Evolutionary conservation across 306 rosid species (phyloP), one percentile per base, ranked within the genome.

Genomic region (Canavalia gladiata): DNA sequence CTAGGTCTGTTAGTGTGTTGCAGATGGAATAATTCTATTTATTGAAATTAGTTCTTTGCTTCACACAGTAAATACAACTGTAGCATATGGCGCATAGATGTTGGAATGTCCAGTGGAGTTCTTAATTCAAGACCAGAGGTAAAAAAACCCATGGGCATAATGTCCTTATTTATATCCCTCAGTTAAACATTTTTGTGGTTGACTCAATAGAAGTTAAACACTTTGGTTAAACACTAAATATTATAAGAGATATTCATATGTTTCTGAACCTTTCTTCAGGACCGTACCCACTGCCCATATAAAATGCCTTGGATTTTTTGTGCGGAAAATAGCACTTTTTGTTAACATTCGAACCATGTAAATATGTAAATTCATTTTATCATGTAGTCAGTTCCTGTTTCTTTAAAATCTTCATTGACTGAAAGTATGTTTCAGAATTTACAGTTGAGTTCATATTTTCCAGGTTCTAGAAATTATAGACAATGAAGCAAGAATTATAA

Each of bases 41-140:
- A 52, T 46, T 64, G 52, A 70, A 71, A 78, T 74, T 12, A 51
- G 25, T 29, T 82, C 18, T 80, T 76, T 85, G 62, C 60, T 79
- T 72, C 43, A 39, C 75, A 78, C 94, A 95, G 99, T 86, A 86
- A 93, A 88, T 95, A 91, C 87, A 79, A 95, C 78, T 87, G 98
- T 81, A 92, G 95, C 90, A 89, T 95, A 84, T 95, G 99, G 99
- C 88, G 99, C n/a, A 66, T 95, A 34, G 99, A 95, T 50, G 97
- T 95, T 50, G 99, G 99, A 79, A 95, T 95, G 99, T 95, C 99
- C n/a, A 81, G 96, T 18, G 98, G 99, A 73, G 98, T 95, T 65
- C 98, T 91, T 65, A 87, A 93, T 82, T 95, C 99, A 37, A 90
- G 86, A 84, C 97, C 99, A 51, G 98, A 93, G 99, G 99, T 93